Evolutionary conservation across 441 rosid genomes (phyloP).

Genomic region (Sinapis alba): DNA sequence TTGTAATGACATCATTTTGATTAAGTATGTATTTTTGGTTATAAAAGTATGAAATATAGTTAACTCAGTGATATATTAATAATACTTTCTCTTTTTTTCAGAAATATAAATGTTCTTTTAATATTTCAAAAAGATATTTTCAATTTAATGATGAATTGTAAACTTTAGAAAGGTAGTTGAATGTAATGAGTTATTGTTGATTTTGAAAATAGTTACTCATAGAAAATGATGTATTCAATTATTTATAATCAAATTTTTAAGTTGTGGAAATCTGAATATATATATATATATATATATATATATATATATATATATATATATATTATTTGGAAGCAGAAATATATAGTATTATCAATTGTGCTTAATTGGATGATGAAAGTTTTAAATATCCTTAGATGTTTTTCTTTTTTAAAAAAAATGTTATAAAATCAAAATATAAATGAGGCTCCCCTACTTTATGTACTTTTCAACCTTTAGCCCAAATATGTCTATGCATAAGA

Average conservation of each 20-base stretch:
- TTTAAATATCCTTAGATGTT: not conserved
- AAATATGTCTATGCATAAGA: slow-evolving; percentile 19
- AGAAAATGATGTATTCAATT: not conserved
- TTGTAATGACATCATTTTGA: slow-evolving; percentile 30
- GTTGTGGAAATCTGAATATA: not conserved
- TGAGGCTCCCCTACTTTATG: not conserved
- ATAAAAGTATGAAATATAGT: not conserved
- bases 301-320: not conserved
- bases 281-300: too few species aligned
- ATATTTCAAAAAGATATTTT: not conserved
- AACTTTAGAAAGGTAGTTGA: not conserved
- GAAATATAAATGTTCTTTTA: not conserved
- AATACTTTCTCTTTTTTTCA: not conserved
- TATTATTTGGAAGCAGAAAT: not conserved
- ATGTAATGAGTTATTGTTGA: not conserved
- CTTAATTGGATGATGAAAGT: too few species aligned
- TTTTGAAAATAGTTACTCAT: not conserved
- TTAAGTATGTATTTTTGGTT: slow-evolving; percentile 11
- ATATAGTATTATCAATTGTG: not conserved
- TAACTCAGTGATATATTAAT: not conserved
- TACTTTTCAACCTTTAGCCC: not conserved
- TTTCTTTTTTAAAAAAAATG: not conserved
- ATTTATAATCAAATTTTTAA: not conserved
- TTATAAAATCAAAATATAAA: not conserved
- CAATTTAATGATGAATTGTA: not conserved